These are phyloP conservation scores for Chrysoporthe puriensis DNA, from an alignment of 2,329 filamentous ascomycete genomes.

Conservation along the genomic window DNA sequence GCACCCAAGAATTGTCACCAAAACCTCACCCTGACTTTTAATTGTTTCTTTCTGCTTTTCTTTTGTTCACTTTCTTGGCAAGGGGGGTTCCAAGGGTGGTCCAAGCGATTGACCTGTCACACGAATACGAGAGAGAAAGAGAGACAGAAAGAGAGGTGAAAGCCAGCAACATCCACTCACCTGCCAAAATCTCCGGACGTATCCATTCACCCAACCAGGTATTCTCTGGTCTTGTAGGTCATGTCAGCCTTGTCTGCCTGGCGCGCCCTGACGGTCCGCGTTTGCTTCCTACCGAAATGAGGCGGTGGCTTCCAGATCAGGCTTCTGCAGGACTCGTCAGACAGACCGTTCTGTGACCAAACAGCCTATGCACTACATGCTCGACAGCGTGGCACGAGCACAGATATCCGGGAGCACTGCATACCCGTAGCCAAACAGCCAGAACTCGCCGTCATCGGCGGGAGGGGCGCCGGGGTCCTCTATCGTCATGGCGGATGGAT, in stretches of 20 bases:
- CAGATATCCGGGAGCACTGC: slow-evolving; percentile 20
- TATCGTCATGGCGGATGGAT: slow-evolving; percentile 41
- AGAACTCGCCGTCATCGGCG: slow-evolving; percentile 68
- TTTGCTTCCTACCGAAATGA: slow-evolving; percentile 73
- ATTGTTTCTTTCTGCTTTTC: background rate
- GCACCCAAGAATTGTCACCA: background rate
- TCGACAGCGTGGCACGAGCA: background rate
- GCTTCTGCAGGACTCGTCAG: slow-evolving; percentile 60
- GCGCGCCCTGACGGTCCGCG: background rate
- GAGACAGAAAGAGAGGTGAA: slow-evolving; percentile 14
- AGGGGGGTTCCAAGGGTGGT: too few species aligned
- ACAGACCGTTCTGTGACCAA: slow-evolving; percentile 14
- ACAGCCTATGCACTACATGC: background rate
- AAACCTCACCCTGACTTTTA: background rate
- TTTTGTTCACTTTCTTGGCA: background rate
- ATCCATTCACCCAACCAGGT: slow-evolving; percentile 89
- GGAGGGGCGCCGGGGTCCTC: slow-evolving; percentile 33
- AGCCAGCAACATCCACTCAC: slow-evolving; percentile 54
- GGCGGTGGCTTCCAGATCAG: slow-evolving; percentile 98
- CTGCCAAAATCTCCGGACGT: slow-evolving; percentile 97
- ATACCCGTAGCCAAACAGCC: slow-evolving; percentile 96
- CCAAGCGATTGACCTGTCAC: background rate
- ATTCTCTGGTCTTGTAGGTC: slow-evolving; percentile 72
- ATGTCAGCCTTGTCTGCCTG: background rate
- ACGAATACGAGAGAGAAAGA: slow-evolving; percentile 20